Evolutionary conservation across 257 asterid genomes (phyloP).

Genomic region (Gentiana straminea): DNA sequence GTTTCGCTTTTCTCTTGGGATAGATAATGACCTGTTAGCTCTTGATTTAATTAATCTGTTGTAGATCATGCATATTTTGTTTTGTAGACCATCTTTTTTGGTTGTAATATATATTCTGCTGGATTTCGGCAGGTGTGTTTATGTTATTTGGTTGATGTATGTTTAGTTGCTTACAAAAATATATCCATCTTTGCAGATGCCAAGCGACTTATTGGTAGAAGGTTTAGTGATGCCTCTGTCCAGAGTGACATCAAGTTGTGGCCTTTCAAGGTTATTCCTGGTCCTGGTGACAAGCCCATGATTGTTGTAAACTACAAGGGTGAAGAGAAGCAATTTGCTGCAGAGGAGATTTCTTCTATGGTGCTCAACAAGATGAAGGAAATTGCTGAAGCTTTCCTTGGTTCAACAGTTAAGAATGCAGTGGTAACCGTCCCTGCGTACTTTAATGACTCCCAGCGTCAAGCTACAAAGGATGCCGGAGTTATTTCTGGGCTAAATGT

Average conservation of each 20-base stretch:
- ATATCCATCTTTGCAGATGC: conserved; percentile 8
- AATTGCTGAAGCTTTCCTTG: conserved; percentile 21
- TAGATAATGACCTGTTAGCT: too few relatives aligned
- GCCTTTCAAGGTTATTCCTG: conserved; percentile 20
- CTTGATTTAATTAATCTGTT: too few relatives aligned
- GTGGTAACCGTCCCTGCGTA: conserved; percentile 18
- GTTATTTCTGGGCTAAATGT: conserved; percentile 30
- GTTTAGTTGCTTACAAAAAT: neutral
- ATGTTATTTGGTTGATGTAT: neutral
- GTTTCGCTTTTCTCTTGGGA: too few relatives aligned
- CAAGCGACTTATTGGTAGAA: conserved; percentile 20
- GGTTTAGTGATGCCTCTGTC: conserved; percentile 17
- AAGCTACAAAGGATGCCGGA: conserved; percentile 31
- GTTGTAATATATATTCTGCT: too few relatives aligned
- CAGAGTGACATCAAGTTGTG: conserved; percentile 19
- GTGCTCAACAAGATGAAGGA: conserved; percentile 19
- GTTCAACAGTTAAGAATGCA: conserved; percentile 21
- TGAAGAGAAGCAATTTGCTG: conserved; percentile 16
- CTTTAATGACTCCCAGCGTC: conserved; percentile 11
- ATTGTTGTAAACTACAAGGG: conserved; percentile 18
- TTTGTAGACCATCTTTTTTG: too few relatives aligned
- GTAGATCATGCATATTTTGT: too few relatives aligned
- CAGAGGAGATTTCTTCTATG: conserved; percentile 16
- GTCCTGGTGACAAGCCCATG: conserved; percentile 21
- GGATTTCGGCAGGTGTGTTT: too few relatives aligned